Conservation (phyloP, 129 eudicot species). For the sunflower (Helianthus annuus) region DNA sequence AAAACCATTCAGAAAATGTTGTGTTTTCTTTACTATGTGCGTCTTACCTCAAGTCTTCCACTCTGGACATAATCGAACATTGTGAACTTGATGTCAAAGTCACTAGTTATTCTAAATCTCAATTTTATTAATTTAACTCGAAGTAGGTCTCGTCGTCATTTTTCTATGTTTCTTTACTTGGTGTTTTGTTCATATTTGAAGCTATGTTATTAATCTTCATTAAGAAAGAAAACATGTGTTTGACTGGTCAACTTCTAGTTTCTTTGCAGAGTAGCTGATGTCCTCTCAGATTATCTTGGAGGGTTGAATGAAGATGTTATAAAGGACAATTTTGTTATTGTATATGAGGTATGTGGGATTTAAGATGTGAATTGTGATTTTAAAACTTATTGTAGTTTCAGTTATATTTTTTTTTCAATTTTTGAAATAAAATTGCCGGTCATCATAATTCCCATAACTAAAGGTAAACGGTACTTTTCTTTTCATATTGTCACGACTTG, state of each 20-base stretch:
- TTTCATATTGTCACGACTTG: constrained; percentile 24
- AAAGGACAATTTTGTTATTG: constrained; percentile 93
- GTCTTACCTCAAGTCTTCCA: neutral
- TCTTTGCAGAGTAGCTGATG: constrained; percentile 99
- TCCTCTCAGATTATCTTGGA: constrained; percentile 88
- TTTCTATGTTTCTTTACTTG: neutral
- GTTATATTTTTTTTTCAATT: neutral
- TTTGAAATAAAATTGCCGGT: constrained; percentile 1
- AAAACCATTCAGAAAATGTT: neutral
- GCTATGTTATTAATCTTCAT: constrained; percentile 2
- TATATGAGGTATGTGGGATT: constrained; percentile 69
- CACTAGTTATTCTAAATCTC: neutral
- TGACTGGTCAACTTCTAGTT: constrained; percentile 66
- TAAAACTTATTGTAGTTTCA: neutral
- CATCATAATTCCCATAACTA: neutral
- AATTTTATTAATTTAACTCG: neutral
- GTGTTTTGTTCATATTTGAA: constrained; percentile 6
- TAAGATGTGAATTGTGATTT: constrained; percentile 21
- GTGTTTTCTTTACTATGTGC: neutral
- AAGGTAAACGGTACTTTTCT: constrained; percentile 2
- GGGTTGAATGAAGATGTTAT: constrained; percentile 90
- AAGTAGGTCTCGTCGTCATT: neutral
- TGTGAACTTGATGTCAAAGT: constrained; percentile 8
- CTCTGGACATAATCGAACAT: neutral
- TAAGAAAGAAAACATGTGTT: constrained; percentile 12